Evolutionary conservation across 768 basidiomycete species (phyloP), one percentile per base, ranked within the genome.

Genomic region (Lactarius sanguifluus): DNA sequence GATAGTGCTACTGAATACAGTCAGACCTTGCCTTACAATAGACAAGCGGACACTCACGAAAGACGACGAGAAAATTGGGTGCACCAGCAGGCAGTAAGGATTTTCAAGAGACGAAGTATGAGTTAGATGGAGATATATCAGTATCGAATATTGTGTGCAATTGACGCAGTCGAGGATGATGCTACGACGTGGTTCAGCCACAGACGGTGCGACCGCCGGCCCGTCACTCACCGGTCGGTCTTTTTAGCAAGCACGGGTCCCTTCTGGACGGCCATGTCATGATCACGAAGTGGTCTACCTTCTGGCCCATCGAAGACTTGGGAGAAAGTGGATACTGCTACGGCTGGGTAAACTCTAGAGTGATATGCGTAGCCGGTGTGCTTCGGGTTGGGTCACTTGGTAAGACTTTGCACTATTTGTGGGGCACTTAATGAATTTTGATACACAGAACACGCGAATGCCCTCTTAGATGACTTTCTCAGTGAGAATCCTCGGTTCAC

Each of bases 281-380:
- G 68, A 54, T 36, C 52, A 25, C 61, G 18, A 54, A 67, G 2
- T 67, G 50, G 54, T 67, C 57, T 43, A 62, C 59, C 54, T 64
- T 69, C 55, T 69, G 69, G 69, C 69, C 69, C 34, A 36, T 68
- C 28, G 69, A 69, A 64, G 69, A 69, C 54, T 32, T 47, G 4
- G 66, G 54, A n/a, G 36, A 32, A 41, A 47, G 34, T 10, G 69
- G 69, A 38, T 69, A 63, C 66, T 63, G 61, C 59, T 69, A 69
- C 28, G 69, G 69, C 12, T 69, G 69, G 69, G 41, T 59, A 47
- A 68, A 69, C 28, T 23, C 52, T 7, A 59, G 59, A 18, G 55
- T 68, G 12, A 50, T 67, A 43, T 69, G 68, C 36, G 68, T 62
- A 23, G 68, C 68, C 3, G 68, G 68, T 20, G 68, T 69, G 15